These are phyloP conservation scores for Panicum virgatum DNA, from an alignment of 202 grass and related monocot genomes.

Conservation along the genomic window DNA sequence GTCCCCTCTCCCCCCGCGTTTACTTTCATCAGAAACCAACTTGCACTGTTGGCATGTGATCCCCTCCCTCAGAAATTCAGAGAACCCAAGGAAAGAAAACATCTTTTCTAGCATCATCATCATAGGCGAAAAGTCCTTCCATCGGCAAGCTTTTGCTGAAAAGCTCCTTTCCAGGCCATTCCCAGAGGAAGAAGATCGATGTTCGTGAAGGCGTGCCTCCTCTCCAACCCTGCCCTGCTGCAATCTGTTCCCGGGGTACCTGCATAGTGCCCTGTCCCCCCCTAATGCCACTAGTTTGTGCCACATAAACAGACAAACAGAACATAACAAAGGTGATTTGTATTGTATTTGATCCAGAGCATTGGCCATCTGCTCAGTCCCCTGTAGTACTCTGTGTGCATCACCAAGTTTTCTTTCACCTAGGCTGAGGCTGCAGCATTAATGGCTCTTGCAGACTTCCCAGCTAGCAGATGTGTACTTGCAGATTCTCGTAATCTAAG, in stretches of 20 bases:
- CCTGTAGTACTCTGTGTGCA: conserved; percentile 1
- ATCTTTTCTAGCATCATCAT: not conserved
- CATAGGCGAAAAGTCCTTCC: not conserved
- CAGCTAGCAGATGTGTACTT: conserved; percentile 47
- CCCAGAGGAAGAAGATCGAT: not conserved
- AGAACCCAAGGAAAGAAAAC: not conserved
- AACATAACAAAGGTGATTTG: not conserved
- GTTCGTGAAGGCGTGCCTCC: not conserved
- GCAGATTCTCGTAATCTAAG: not conserved
- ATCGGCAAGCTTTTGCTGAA: conserved; percentile 1
- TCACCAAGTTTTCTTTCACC: not conserved
- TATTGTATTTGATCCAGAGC: conserved; percentile 17
- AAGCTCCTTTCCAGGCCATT: not conserved
- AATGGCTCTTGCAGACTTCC: conserved; percentile 42
- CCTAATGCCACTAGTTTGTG: conserved; percentile 15
- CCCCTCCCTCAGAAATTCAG: not conserved
- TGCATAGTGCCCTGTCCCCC: conserved; percentile 8
- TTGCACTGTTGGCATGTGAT: conserved; percentile 19
- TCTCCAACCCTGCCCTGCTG: conserved; percentile 12
- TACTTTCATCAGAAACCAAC: not conserved
- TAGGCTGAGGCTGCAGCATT: conserved; percentile 3
- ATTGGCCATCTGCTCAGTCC: not conserved
- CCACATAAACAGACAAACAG: conserved; percentile 11
- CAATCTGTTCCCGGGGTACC: conserved; percentile 9
- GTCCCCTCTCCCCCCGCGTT: not conserved